Evolutionary conservation across 805 yeast species (phyloP), one percentile per base, ranked within the genome.

Genomic region (Kuraishia hungarica): DNA sequence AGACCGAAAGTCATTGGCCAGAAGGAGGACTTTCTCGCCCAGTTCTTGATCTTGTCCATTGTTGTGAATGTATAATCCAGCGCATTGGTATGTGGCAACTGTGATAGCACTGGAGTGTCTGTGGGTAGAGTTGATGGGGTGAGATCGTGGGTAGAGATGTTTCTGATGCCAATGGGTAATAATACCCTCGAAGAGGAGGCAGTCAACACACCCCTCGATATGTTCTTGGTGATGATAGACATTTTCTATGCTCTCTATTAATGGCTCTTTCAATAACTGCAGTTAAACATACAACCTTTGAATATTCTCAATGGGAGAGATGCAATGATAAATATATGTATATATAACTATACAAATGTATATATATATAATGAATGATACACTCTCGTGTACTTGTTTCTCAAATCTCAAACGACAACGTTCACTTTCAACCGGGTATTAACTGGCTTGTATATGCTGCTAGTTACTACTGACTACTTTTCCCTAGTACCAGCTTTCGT

Each of bases 1-100:
- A 89, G 76, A 39, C 96, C 96, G 71, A 89, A 89, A 43, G 96
- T 89, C 51, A 88, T 92, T 8, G 96, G 96, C 96, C 96, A 89
- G 70, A 89, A 89, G 1, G 94, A 87, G 26, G 96, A 89, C 67
- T 87, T 90, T 71, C 96, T 81, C 1, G 93, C 96, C 96, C 96
- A 89, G 74, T 86, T 86, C 60, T 91, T 91, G 59, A 89, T 81
- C 59, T 84, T 84, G 66, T 89, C 96, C 63, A 89, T 73, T 21
- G 92, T 81, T 19, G 96, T 88, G 67, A 89, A 77, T 1, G 90
- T 91, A 64, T 89, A 89, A 72, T 89, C 96, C 58, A 87, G 71
- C 13, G 87, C 84, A 61, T 76, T 80, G 55, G 76, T 67, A 29
- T 81, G 75, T 57, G 81, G 83, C 62, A 81, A 76, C 67, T 87